Evolutionary conservation across 805 yeast genomes (phyloP).

Genomic region (Peterozyma toletana): DNA sequence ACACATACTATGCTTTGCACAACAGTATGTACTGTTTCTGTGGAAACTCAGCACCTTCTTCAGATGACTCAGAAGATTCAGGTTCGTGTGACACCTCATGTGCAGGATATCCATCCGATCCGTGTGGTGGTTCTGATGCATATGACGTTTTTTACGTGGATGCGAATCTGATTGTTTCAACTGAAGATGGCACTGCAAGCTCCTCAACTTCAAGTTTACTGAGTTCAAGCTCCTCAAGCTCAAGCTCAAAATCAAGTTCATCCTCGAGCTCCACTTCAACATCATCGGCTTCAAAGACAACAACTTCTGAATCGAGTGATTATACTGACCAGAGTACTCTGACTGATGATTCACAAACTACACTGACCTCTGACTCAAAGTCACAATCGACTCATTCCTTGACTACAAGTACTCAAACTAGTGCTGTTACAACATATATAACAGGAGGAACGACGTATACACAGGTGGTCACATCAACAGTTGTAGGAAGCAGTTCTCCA

Average conservation of each 20-base stretch:
- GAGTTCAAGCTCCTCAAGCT: constrained; percentile 8
- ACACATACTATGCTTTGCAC: constrained; percentile 42
- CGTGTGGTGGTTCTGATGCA: constrained; percentile 49
- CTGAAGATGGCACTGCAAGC: constrained; percentile 12
- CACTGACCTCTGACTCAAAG: constrained; percentile 10
- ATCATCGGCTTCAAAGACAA: constrained; percentile 9
- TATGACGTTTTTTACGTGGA: constrained; percentile 36
- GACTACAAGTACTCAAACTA: constrained; percentile 12
- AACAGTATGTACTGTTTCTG: constrained; percentile 61
- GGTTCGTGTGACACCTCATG: constrained; percentile 40
- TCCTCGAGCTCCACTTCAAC: constrained; percentile 12
- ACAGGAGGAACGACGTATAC: constrained; percentile 10
- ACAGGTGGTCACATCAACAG: constrained; percentile 8
- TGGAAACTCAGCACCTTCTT: constrained; percentile 37
- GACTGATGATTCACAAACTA: background rate
- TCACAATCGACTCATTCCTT: constrained; percentile 8
- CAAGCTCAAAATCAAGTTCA: constrained; percentile 12
- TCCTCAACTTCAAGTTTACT: constrained; percentile 22
- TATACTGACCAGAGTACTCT: background rate
- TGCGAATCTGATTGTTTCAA: constrained; percentile 11
- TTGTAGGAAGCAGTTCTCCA: constrained; percentile 15
- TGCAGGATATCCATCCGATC: constrained; percentile 50
- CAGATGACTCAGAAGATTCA: constrained; percentile 15
- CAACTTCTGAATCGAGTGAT: constrained; percentile 9
- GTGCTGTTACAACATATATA: constrained; percentile 14